A percentile compares a stretch with the other conserved stretches of the same genome.
phyloP scores from a whole-genome alignment of 1,284 basidiomycete genomes.

The Rhodotorula sp. region DNA sequence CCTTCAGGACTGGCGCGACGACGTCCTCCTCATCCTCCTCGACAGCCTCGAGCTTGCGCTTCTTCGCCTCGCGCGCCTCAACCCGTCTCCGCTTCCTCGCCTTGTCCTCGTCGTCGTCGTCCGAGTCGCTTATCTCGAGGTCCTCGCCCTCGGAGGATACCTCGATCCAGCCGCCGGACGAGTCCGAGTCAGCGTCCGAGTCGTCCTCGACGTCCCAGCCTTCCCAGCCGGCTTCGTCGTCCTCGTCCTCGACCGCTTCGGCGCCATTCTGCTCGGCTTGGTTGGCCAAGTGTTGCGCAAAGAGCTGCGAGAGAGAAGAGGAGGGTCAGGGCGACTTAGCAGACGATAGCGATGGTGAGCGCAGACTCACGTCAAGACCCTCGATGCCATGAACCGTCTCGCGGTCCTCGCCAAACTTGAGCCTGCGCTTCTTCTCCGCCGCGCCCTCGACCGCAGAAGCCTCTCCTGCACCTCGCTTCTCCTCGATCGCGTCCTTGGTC shows the following conservation, averaged over 20 bases:
- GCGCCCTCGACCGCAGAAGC: conserved; percentile 36
- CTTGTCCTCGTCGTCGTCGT: conserved; percentile 40
- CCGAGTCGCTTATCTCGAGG: conserved; percentile 36
- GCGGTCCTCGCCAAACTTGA: conserved; percentile 77
- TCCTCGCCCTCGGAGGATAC: conserved; percentile 74
- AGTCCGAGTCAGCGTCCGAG: conserved; percentile 68
- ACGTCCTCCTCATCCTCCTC: conserved; percentile 38
- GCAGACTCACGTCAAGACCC: conserved; percentile 69
- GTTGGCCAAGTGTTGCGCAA: conserved; percentile 79
- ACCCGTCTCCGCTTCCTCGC: conserved; percentile 26
- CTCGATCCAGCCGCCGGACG: conserved; percentile 76
- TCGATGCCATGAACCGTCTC: conserved; percentile 76
- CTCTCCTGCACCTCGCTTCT: conserved; percentile 40
- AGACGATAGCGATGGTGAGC: not conserved
- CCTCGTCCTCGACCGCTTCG: conserved; percentile 52
- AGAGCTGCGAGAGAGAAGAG: conserved; percentile 57
- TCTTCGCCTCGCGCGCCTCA: conserved; percentile 27
- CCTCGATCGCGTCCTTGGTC: conserved; percentile 22
- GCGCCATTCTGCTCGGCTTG: conserved; percentile 48
- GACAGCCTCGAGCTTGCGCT: conserved; percentile 41
- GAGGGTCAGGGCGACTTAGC: not conserved
- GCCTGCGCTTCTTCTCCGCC: conserved; percentile 44
- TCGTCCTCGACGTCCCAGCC: conserved; percentile 83
- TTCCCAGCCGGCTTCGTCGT: conserved; percentile 77
- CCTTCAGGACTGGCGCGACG: not conserved